A percentile compares a stretch with the other conserved stretches of the same genome.
Evolutionary conservation across 768 basidiomycete genomes (phyloP).

Genomic region (Russula lepida): DNA sequence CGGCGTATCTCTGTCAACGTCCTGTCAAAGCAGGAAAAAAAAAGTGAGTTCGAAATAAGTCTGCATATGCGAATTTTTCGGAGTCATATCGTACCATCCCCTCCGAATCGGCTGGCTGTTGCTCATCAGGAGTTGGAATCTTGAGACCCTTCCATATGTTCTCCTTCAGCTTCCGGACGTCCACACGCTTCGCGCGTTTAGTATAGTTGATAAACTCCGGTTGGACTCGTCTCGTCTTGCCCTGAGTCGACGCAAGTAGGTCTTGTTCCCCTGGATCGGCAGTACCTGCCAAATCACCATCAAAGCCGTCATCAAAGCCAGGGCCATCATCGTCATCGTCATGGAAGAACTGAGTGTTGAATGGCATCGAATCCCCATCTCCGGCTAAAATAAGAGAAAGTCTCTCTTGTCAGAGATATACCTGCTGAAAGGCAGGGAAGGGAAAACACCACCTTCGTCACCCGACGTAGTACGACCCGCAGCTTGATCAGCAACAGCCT

Average conservation of each 20-base stretch:
- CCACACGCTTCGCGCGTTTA: constrained; percentile 91
- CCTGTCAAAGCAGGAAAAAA: constrained; percentile 31
- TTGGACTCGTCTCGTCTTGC: constrained; percentile 65
- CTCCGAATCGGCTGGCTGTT: constrained; percentile 35
- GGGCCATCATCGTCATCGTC: constrained; percentile 80
- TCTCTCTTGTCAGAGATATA: background rate
- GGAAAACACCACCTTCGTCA: constrained; percentile 46
- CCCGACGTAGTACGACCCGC: constrained; percentile 45
- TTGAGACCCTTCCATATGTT: constrained; percentile 94
- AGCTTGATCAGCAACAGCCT: constrained; percentile 80
- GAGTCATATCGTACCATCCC: constrained; percentile 40
- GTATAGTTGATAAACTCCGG: constrained; percentile 92
- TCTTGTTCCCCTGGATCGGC: constrained; percentile 76
- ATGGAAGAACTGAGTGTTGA: constrained; percentile 96
- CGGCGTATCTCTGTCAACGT: constrained; percentile 40
- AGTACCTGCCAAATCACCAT: constrained; percentile 40
- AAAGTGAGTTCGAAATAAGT: background rate
- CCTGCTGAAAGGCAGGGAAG: no score
- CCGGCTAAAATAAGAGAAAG: constrained; percentile 24
- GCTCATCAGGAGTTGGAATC: constrained; percentile 46
- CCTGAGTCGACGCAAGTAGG: constrained; percentile 72
- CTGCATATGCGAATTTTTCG: background rate
- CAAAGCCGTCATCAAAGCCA: constrained; percentile 53
- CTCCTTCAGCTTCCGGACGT: constrained; percentile 93
- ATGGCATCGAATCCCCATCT: constrained; percentile 59